Conservation (phyloP, 352 stramenopile species). For the Elongisporangium senticosum region DNA sequence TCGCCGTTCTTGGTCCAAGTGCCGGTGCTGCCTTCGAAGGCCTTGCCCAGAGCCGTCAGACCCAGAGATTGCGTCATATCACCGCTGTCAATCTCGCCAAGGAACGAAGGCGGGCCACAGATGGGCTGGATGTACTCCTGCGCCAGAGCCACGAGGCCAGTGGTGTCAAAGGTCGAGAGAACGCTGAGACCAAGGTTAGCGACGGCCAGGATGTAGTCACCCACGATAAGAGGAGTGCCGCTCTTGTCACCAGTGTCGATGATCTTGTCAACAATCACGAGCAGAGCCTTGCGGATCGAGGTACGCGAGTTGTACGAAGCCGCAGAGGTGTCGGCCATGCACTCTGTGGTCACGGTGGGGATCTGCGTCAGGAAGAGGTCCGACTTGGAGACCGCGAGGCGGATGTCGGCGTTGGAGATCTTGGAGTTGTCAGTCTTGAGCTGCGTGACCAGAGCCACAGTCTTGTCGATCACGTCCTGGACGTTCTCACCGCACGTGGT, state of each 20-base stretch:
- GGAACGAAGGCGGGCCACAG: conserved; percentile 46
- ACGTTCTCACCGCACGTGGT: conserved; percentile 37
- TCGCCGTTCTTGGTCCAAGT: conserved; percentile 38
- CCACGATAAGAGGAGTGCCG: conserved; percentile 26
- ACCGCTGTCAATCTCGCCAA: conserved; percentile 55
- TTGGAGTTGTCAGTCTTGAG: conserved; percentile 23
- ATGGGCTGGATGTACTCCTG: conserved; percentile 56
- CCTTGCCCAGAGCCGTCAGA: conserved; percentile 27
- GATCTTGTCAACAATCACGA: conserved; percentile 52
- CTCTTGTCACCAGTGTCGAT: conserved; percentile 22
- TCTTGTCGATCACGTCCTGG: conserved; percentile 39
- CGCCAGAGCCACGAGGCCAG: conserved; percentile 32
- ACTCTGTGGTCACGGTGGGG: conserved; percentile 35
- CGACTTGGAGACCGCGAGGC: conserved; percentile 29
- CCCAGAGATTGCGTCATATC: conserved; percentile 31
- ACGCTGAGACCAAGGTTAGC: conserved; percentile 29
- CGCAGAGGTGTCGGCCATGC: conserved; percentile 19
- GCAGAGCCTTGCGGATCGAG: conserved; percentile 40
- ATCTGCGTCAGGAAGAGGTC: conserved; percentile 41
- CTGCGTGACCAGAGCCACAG: conserved; percentile 32
- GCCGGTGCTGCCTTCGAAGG: conserved; percentile 34
- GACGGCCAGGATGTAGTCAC: conserved; percentile 34
- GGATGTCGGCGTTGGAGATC: conserved; percentile 31
- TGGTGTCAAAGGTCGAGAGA: conserved; percentile 45
- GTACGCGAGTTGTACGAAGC: conserved; percentile 37